Percentiles rank a stretch among this genome's conserved stretches.
These are phyloP conservation scores for Claviceps monticola DNA, from an alignment of 2,329 filamentous ascomycete genomes.

Conservation along the genomic window DNA sequence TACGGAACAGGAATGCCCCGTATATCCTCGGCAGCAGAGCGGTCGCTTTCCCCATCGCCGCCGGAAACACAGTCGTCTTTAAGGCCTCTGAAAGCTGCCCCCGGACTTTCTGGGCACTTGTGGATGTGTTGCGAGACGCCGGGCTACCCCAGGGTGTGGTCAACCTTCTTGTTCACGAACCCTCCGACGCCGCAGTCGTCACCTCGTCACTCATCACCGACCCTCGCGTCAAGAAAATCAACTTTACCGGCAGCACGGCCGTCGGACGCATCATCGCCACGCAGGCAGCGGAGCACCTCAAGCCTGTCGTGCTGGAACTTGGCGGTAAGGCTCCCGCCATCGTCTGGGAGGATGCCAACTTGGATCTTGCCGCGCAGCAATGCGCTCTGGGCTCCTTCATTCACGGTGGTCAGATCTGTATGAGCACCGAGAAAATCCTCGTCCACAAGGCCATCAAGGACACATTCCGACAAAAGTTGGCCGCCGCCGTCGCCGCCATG, in stretches of 20 bases:
- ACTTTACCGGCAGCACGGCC: conserved; percentile 67
- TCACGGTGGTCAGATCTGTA: conserved; percentile 70
- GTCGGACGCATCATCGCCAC: conserved; percentile 62
- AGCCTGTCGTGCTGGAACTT: conserved; percentile 68
- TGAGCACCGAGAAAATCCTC: conserved; percentile 65
- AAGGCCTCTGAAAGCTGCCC: conserved; percentile 60
- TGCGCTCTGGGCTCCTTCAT: conserved; percentile 59
- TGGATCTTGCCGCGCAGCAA: conserved; percentile 54
- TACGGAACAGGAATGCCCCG: conserved; percentile 38
- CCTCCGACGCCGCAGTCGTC: conserved; percentile 51
- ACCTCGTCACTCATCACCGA: conserved; percentile 56
- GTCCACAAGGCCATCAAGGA: conserved; percentile 34
- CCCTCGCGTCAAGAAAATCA: conserved; percentile 60
- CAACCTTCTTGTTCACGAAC: conserved; percentile 55
- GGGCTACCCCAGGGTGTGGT: conserved; percentile 63
- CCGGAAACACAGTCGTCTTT: conserved; percentile 62
- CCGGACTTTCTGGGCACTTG: conserved; percentile 47
- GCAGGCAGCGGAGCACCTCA: conserved; percentile 58
- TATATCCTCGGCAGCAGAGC: conserved; percentile 39
- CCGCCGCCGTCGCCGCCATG: conserved; percentile 24
- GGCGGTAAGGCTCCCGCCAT: conserved; percentile 73
- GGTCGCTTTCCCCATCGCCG: conserved; percentile 54
- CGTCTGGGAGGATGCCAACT: conserved; percentile 66
- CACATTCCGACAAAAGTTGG: conserved; percentile 31
- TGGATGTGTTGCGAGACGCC: conserved; percentile 52